Evolutionary conservation across 2,329 filamentous ascomycete genomes (phyloP).

Genomic region (Pleoardoris graminearum): DNA sequence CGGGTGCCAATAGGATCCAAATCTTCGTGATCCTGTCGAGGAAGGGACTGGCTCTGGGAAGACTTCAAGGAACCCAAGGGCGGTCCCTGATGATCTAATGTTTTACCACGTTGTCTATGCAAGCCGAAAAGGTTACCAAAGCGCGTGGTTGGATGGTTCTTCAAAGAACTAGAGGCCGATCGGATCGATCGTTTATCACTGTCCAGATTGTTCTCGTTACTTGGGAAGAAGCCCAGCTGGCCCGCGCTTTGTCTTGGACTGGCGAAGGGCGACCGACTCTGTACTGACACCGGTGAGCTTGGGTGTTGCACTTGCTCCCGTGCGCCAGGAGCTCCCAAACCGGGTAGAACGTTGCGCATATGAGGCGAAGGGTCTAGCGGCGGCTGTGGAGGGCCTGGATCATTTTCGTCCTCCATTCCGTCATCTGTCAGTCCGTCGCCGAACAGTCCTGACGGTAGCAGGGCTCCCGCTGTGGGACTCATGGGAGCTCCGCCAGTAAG

Average conservation of each 20-base stretch:
- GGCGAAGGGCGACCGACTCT: slow-evolving; percentile 52
- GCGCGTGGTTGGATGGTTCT: slow-evolving; percentile 54
- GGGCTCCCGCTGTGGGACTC: slow-evolving; percentile 73
- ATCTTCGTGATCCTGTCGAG: slow-evolving; percentile 55
- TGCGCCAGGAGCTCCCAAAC: slow-evolving; percentile 48
- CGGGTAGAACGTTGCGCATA: slow-evolving; percentile 42
- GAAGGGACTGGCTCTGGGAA: slow-evolving; percentile 77
- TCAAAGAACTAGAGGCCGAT: slow-evolving; percentile 55
- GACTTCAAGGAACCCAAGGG: slow-evolving; percentile 70
- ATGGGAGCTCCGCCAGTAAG: slow-evolving; percentile 69
- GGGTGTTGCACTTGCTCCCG: slow-evolving; percentile 42
- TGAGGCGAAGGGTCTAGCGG: slow-evolving; percentile 36
- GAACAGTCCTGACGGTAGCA: slow-evolving; percentile 71
- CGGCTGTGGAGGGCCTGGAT: slow-evolving; percentile 27
- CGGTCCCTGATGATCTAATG: slow-evolving; percentile 63
- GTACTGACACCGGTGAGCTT: slow-evolving; percentile 48
- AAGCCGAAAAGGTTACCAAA: slow-evolving; percentile 63
- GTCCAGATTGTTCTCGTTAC: slow-evolving; percentile 48
- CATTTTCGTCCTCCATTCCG: slow-evolving; percentile 35
- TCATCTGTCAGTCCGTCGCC: slow-evolving; percentile 57
- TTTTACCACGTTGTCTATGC: slow-evolving; percentile 65
- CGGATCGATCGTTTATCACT: slow-evolving; percentile 52
- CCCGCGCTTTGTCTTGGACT: slow-evolving; percentile 53
- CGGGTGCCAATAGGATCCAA: slow-evolving; percentile 55
- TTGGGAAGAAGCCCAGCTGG: slow-evolving; percentile 47